phyloP scores from a whole-genome alignment of 2,329 filamentous ascomycete species.

The Diaporthe sp. region DNA sequence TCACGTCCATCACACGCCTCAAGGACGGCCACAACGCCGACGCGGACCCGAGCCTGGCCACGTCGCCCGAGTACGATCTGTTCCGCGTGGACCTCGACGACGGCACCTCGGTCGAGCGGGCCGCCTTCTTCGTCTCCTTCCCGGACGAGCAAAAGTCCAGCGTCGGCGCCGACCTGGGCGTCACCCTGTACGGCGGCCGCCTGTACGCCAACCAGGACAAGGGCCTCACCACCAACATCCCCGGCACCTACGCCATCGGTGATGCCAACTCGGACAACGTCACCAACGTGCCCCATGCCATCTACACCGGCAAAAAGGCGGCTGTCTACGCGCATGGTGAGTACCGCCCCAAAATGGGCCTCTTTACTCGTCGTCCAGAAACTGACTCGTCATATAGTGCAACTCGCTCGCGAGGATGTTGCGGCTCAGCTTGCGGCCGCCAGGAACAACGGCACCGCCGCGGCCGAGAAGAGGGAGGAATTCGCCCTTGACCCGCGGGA shows the following conservation, averaged over 20 bases:
- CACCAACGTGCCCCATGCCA: conserved; percentile 73
- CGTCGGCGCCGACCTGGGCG: conserved; percentile 62
- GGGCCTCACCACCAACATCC: conserved; percentile 65
- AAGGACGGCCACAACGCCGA: conserved; percentile 53
- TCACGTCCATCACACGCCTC: conserved; percentile 63
- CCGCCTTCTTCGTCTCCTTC: conserved; percentile 67
- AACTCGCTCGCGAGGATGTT: conserved; percentile 58
- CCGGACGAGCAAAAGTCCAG: conserved; percentile 61
- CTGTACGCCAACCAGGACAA: conserved; percentile 57
- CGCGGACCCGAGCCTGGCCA: conserved; percentile 58
- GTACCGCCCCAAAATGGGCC: conserved; percentile 44
- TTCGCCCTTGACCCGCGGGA: conserved; percentile 54
- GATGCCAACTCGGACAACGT: conserved; percentile 72
- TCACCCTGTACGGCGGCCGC: conserved; percentile 59
- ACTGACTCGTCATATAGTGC: conserved; percentile 48
- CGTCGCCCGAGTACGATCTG: conserved; percentile 64
- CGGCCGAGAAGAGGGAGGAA: conserved; percentile 50
- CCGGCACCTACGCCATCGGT: conserved; percentile 70
- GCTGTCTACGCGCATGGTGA: conserved; percentile 71
- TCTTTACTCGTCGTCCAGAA: background rate
- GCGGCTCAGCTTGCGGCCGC: conserved; percentile 48
- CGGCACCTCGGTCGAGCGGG: conserved; percentile 60
- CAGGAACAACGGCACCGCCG: conserved; percentile 45
- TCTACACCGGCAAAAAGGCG: conserved; percentile 70
- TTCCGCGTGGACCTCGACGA: conserved; percentile 68